A percentile compares a stretch with the other conserved stretches of the same genome.
phyloP scores from a whole-genome alignment of 495 filamentous ascomycete species.

The Penicillium nucicola region DNA sequence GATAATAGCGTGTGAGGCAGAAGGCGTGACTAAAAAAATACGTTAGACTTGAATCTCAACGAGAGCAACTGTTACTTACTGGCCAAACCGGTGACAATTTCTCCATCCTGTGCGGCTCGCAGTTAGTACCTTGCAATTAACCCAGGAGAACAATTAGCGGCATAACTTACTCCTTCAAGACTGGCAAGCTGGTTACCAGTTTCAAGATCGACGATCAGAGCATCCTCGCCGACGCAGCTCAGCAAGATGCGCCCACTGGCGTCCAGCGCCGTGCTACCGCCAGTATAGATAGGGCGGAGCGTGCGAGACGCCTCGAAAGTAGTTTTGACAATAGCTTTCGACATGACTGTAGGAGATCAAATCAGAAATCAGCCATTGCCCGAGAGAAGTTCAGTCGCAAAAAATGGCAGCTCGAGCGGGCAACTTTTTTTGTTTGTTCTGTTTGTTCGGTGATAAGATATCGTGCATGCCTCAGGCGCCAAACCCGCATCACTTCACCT shows the following conservation, averaged over 20 bases:
- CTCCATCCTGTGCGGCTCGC: constrained; percentile 70
- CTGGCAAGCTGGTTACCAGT: constrained; percentile 79
- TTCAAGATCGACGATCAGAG: constrained; percentile 76
- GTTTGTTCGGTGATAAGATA: constrained; percentile 36
- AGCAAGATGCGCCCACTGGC: constrained; percentile 78
- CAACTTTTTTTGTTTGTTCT: constrained; percentile 46
- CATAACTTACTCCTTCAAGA: constrained; percentile 75
- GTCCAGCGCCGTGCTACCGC: constrained; percentile 82
- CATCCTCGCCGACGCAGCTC: constrained; percentile 85
- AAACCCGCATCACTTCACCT: constrained; percentile 13
- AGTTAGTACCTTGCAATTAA: constrained; percentile 18
- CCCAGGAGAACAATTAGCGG: background rate
- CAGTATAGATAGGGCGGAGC: constrained; percentile 91
- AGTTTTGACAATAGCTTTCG: constrained; percentile 60
- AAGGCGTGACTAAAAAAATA: constrained; percentile 68
- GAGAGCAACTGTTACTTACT: constrained; percentile 46
- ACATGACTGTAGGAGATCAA: constrained; percentile 34
- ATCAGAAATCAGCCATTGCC: constrained; percentile 11
- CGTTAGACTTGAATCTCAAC: constrained; percentile 1
- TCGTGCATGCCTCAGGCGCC: constrained; percentile 26
- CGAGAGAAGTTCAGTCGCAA: constrained; percentile 17
- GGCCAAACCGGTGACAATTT: constrained; percentile 81
- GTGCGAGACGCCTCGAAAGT: constrained; percentile 79
- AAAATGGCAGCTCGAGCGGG: constrained; percentile 20
- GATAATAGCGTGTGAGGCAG: constrained; percentile 78